A percentile compares a stretch with the other conserved stretches of the same genome.
These are phyloP conservation scores for Beta lomatogona DNA, from an alignment of 179 eudicot genomes.

Conservation along the genomic window DNA sequence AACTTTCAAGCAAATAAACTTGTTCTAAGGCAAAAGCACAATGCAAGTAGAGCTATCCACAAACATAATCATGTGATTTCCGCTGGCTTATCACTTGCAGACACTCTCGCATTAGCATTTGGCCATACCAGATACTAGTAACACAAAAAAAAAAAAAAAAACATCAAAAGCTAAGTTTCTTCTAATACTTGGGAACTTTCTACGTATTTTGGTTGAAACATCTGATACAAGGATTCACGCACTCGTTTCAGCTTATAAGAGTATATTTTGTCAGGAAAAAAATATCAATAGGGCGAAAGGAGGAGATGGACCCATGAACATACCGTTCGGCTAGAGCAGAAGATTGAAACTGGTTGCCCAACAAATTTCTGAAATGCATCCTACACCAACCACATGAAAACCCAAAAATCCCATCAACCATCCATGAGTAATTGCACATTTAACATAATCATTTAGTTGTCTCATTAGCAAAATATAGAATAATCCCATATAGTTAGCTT, in stretches of 20 bases:
- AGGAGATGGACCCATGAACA: conserved; percentile 26
- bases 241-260: background rate
- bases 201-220: too few species aligned
- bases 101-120: too few species aligned
- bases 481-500: background rate
- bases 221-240: too few species aligned
- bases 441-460: background rate
- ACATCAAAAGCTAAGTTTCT: too few species aligned
- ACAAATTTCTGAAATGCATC: conserved; percentile 85
- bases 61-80: background rate
- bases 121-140: too few species aligned
- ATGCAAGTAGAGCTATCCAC: background rate
- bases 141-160: too few species aligned
- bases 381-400: conserved; percentile 40
- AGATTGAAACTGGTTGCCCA: conserved; percentile 82
- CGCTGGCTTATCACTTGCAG: background rate
- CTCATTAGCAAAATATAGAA: background rate
- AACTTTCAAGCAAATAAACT: background rate
- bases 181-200: too few species aligned
- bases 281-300: background rate
- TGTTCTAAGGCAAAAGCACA: background rate
- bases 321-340: conserved; percentile 96
- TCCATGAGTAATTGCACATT: background rate
- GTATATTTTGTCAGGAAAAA: background rate
- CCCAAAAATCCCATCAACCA: background rate